Evolutionary conservation across 768 basidiomycete genomes (phyloP).

Genomic region (Xerocomellus chrysenteron): DNA sequence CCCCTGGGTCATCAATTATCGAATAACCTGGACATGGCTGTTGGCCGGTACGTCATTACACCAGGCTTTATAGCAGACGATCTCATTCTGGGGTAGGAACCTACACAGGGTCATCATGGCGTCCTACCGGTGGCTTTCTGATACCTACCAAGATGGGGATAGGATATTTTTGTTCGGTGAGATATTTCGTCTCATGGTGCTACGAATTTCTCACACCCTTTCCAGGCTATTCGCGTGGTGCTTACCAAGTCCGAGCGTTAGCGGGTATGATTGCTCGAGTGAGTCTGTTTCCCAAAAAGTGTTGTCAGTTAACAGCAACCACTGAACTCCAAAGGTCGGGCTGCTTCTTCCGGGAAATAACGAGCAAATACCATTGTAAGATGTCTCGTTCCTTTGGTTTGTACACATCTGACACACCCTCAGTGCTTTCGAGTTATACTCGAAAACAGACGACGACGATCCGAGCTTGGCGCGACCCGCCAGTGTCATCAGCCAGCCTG

Average conservation of each 20-base stretch:
- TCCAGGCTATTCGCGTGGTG: conserved; percentile 48
- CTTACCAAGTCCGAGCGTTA: conserved; percentile 43
- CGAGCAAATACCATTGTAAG: conserved; percentile 42
- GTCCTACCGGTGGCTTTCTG: conserved; percentile 43
- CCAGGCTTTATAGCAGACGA: background rate
- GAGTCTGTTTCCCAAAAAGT: background rate
- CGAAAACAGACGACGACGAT: conserved; percentile 23
- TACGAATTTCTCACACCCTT: background rate
- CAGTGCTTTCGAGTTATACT: conserved; percentile 42
- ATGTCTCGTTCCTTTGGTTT: background rate
- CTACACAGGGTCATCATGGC: conserved; percentile 34
- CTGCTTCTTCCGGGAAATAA: conserved; percentile 40
- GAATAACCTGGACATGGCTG: conserved; percentile 34
- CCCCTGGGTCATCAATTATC: conserved; percentile 22
- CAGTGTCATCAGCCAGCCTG: conserved; percentile 8
- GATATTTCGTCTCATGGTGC: background rate
- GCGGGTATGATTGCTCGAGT: conserved; percentile 46
- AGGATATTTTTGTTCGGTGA: conserved; percentile 42
- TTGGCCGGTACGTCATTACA: conserved; percentile 35
- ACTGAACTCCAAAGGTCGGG: conserved; percentile 35
- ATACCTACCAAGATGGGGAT: conserved; percentile 39
- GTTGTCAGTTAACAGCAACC: background rate
- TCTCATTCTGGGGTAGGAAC: conserved; percentile 27
- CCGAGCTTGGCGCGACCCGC: conserved; percentile 4
- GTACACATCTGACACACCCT: background rate